Percentiles rank a stretch among this genome's conserved stretches.
Evolutionary conservation across 208 protist species (phyloP).

Genomic region (Entamoeba nuttalli): DNA sequence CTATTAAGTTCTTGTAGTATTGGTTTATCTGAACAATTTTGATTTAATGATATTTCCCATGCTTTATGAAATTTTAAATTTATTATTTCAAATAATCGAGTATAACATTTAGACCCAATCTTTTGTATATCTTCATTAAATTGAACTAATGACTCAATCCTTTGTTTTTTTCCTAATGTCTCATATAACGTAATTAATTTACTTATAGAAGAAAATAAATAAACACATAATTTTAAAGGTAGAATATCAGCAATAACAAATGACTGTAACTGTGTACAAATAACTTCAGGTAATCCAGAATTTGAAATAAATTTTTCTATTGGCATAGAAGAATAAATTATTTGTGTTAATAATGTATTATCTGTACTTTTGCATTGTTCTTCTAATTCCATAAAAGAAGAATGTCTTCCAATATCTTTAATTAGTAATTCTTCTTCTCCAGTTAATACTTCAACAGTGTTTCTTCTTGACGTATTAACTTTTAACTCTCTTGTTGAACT

Average conservation of each 20-base stretch:
- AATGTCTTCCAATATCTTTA: neutral
- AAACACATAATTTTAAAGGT: neutral
- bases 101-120: neutral
- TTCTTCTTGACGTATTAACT: neutral
- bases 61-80: neutral
- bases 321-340: neutral
- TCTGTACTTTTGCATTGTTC: neutral
- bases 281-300: neutral
- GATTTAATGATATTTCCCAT: neutral
- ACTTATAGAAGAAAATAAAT: neutral
- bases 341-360: neutral
- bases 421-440: neutral
- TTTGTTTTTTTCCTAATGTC: neutral
- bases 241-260: neutral
- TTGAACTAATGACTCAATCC: neutral
- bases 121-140: neutral
- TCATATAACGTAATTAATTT: neutral
- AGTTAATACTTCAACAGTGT: neutral
- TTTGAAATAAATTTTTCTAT: neutral
- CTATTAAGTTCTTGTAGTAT: neutral
- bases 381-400: neutral
- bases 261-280: neutral
- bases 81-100: neutral
- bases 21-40: neutral
- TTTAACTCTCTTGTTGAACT: neutral